Evolutionary conservation across 352 stramenopile species (phyloP).

Genomic region (Phytophthora constricta): DNA sequence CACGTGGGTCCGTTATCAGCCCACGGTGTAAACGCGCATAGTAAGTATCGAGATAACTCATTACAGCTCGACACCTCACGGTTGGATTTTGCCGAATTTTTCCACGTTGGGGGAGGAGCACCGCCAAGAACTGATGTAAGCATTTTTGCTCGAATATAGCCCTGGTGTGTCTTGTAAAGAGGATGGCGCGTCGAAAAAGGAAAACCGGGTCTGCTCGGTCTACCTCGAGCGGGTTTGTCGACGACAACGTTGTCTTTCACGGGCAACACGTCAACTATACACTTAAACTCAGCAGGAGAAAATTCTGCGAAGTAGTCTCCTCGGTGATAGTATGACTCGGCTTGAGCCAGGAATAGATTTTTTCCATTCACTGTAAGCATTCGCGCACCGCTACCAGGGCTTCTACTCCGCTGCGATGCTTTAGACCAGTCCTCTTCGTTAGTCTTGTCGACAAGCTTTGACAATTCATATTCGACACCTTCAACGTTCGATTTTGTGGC

Average conservation of each 20-base stretch:
- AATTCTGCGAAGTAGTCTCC: background rate
- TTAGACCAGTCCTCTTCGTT: background rate
- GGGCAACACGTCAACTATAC: background rate
- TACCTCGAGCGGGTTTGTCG: background rate
- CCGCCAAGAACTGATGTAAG: slow-evolving; percentile 11
- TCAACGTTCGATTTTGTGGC: background rate
- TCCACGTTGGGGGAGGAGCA: slow-evolving; percentile 2
- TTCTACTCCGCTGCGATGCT: no score
- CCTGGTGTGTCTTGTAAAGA: background rate
- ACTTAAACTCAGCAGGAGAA: background rate
- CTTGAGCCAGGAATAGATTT: background rate
- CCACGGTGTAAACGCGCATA: background rate
- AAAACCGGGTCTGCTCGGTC: background rate
- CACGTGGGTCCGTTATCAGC: background rate
- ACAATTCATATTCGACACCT: background rate
- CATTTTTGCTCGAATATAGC: slow-evolving; percentile 17
- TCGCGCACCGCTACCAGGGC: no score
- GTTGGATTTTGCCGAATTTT: background rate
- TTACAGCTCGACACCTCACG: background rate
- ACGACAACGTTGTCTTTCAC: background rate
- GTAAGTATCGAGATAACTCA: background rate
- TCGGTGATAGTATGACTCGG: background rate
- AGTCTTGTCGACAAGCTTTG: background rate
- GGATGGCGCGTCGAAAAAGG: background rate
- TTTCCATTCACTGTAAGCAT: background rate